Base-by-base conservation (phyloP, 345 rosid genomes). In the Eutrema japonicum region DNA sequence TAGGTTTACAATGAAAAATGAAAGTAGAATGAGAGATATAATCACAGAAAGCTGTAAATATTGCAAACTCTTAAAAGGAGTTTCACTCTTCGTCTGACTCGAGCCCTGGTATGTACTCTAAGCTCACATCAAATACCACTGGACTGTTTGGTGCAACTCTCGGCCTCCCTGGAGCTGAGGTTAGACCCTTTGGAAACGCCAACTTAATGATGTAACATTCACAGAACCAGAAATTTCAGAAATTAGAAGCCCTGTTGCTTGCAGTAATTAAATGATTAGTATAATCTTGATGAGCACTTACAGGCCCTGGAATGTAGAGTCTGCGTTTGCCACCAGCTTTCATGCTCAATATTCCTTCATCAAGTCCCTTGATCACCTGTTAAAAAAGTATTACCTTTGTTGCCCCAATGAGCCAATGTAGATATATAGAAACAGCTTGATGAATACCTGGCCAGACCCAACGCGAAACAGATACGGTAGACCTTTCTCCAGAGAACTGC, bases 331-430 rank as follows among this genome's bases (percentile, higher is more conserved):
- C 99, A 43, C 99, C 97, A 35, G 81, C 64, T 85, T 89, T 91
- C 98, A 91, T 94, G 63, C 80, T 94, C 73, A 91, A 68, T 48
- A 94, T 72, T 51, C 98, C 97, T 79, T 94, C 98, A 65, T 89
- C 98, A 77, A 94, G 98, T 62, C 98, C 98, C 78, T 88, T 87
- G 79, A 95, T 85, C 85, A 92, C 96, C 97, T 93, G 79, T 68
- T 81, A 7, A 54, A 5, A 49, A 47, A 29, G 26, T 30, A 40
- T 47, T 27, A 47, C 16, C 4, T 47, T 59, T 9, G 3, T 58
- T 3, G 3, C 3, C 36, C 35, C 37, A 58, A n/a, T 9, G 8
- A 57, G 56, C 16, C 6, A 70, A 46, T 36, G 37, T 46, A 33
- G 4, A 46, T 46, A 46, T 7, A 30, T 9, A 30, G 2, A n/a